Conservation (phyloP, 805 yeast species). For the Starmerella khaoyaiensis region DNA sequence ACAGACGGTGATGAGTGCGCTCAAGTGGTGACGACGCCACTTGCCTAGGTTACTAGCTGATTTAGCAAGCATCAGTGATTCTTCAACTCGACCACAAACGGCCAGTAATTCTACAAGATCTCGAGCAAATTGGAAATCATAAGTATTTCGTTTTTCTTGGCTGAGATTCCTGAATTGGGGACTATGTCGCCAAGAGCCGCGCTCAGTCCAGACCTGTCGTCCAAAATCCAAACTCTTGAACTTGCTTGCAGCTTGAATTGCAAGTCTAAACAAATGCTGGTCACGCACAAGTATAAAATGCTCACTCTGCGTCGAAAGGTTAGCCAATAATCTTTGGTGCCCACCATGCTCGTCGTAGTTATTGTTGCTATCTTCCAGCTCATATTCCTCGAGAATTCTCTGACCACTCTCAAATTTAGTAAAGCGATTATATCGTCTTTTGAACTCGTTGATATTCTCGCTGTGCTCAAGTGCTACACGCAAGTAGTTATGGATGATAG, state of each 20-base stretch:
- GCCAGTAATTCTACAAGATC: slow-evolving; percentile 52
- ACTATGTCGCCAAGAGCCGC: slow-evolving; percentile 61
- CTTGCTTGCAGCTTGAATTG: slow-evolving; percentile 52
- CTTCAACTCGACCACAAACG: slow-evolving; percentile 42
- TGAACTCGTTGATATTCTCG: slow-evolving; percentile 28
- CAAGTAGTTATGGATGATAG: slow-evolving; percentile 32
- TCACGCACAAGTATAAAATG: slow-evolving; percentile 25
- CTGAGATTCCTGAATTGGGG: slow-evolving; percentile 35
- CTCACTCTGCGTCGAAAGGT: neutral
- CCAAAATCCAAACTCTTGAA: slow-evolving; percentile 47
- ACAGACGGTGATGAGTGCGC: slow-evolving; percentile 32
- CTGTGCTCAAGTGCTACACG: slow-evolving; percentile 34
- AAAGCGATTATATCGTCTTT: slow-evolving; percentile 28
- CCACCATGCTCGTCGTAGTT: neutral
- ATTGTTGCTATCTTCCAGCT: neutral
- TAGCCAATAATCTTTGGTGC: slow-evolving; percentile 3
- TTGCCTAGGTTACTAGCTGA: slow-evolving; percentile 55
- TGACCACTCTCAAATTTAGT: slow-evolving; percentile 8
- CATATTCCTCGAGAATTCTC: neutral
- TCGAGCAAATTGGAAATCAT: slow-evolving; percentile 59
- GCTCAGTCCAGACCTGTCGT: slow-evolving; percentile 57
- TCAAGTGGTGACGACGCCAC: slow-evolving; percentile 47
- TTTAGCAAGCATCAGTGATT: slow-evolving; percentile 55
- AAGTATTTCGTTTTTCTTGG: slow-evolving; percentile 30
- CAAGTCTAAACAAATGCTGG: slow-evolving; percentile 44